These are phyloP conservation scores for Phytomonas francai DNA, from an alignment of 208 protist genomes.

Conservation along the genomic window DNA sequence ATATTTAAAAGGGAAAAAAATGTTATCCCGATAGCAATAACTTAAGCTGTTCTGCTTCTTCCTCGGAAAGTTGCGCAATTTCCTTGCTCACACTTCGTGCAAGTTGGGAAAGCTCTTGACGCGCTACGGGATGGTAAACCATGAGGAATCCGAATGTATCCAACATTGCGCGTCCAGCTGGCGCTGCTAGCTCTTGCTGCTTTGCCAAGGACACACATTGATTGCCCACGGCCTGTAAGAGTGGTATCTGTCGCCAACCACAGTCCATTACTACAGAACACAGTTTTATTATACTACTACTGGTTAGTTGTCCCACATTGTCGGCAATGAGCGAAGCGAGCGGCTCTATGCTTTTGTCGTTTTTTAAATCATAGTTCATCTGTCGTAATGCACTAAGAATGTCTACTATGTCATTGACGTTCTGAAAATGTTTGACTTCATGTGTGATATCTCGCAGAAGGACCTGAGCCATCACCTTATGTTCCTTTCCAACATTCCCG, in stretches of 20 bases:
- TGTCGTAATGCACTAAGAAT: slow-evolving; percentile 58
- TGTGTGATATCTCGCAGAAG: slow-evolving; percentile 26
- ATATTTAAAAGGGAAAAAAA: slow-evolving; percentile 2
- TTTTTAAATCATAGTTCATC: slow-evolving; percentile 35
- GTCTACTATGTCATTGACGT: slow-evolving; percentile 36
- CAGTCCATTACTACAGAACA: slow-evolving; percentile 44
- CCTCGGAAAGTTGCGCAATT: slow-evolving; percentile 39
- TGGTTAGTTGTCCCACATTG: slow-evolving; percentile 29
- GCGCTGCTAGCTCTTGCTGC: slow-evolving; percentile 25
- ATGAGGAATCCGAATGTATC: slow-evolving; percentile 46
- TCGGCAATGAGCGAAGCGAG: slow-evolving; percentile 34
- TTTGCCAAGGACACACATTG: slow-evolving; percentile 30
- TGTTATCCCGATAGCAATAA: slow-evolving; percentile 28
- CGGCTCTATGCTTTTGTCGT: slow-evolving; percentile 7
- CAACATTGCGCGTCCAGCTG: slow-evolving; percentile 39
- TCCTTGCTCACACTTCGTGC: slow-evolving; percentile 73
- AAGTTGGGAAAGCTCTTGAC: slow-evolving; percentile 41
- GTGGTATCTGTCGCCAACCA: slow-evolving; percentile 30
- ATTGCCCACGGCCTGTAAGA: slow-evolving; percentile 44
- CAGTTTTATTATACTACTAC: slow-evolving; percentile 35
- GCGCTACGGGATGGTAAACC: slow-evolving; percentile 38
- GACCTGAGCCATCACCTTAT: slow-evolving; percentile 18
- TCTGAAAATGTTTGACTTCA: slow-evolving; percentile 18
- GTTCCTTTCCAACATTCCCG: slow-evolving; percentile 35
- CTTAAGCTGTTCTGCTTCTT: slow-evolving; percentile 52